Evolutionary conservation across 2,329 filamentous ascomycete genomes (phyloP).

Genomic region (Tympanopsis confertula): DNA sequence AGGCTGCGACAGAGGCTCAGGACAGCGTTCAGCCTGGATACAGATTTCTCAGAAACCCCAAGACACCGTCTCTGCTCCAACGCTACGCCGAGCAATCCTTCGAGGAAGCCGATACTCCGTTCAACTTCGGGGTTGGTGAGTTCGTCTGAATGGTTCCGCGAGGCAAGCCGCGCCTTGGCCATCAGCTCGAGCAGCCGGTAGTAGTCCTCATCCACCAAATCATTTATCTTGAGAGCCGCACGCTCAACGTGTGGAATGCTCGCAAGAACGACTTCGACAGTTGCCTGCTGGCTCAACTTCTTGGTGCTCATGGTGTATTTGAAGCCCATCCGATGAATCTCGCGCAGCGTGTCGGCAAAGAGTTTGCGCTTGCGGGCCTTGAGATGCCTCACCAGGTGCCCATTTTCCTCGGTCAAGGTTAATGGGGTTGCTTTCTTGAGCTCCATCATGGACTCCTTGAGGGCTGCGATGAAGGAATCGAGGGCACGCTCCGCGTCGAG

Average conservation of each 20-base stretch:
- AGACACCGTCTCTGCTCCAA: conserved; percentile 47
- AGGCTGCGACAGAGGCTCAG: background rate
- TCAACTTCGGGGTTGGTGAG: conserved; percentile 69
- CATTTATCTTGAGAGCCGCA: conserved; percentile 9
- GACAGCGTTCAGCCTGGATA: conserved; percentile 23
- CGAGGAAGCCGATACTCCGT: conserved; percentile 71
- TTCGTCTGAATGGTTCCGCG: conserved; percentile 71
- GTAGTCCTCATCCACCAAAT: conserved; percentile 58
- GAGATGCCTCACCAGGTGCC: conserved; percentile 73
- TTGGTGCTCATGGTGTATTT: conserved; percentile 69
- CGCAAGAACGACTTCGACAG: conserved; percentile 59
- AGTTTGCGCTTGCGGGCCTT: conserved; percentile 84
- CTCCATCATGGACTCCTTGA: conserved; percentile 57
- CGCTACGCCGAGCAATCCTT: conserved; percentile 64
- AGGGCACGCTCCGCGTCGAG: conserved; percentile 49
- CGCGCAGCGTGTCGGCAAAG: conserved; percentile 77
- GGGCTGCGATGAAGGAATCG: conserved; percentile 54
- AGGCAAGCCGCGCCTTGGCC: conserved; percentile 52
- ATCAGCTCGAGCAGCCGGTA: conserved; percentile 69
- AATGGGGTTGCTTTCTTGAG: conserved; percentile 75
- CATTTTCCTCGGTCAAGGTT: conserved; percentile 74
- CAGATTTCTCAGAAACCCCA: conserved; percentile 20
- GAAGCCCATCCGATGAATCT: conserved; percentile 79
- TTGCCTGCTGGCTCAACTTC: conserved; percentile 61
- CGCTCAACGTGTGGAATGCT: conserved; percentile 29